phyloP scores from a whole-genome alignment of 2,329 filamentous ascomycete genomes.

The Colletotrichum orchidophilum region DNA sequence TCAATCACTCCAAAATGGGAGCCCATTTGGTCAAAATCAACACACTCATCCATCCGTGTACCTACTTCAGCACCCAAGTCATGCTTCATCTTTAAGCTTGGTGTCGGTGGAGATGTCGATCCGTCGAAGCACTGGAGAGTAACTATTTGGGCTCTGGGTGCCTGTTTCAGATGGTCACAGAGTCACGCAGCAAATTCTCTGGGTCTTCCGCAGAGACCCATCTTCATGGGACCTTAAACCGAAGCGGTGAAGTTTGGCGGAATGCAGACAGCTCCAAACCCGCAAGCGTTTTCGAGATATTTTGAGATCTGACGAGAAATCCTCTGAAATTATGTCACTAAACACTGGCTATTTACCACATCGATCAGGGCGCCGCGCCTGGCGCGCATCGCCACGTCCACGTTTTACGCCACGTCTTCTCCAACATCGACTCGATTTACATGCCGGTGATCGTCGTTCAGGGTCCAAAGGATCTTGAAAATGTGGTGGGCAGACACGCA shows the following conservation, averaged over 20 bases:
- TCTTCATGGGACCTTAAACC: background rate
- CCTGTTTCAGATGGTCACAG: background rate
- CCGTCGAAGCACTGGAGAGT: background rate
- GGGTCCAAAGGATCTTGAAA: constrained; percentile 23
- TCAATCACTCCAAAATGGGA: background rate
- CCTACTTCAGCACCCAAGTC: no score
- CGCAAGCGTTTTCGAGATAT: background rate
- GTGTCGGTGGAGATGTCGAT: no score
- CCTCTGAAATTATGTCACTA: background rate
- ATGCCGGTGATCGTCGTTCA: constrained; percentile 25
- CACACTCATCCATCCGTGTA: background rate
- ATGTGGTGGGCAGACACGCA: constrained; percentile 4
- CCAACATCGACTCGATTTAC: background rate
- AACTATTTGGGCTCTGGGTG: background rate
- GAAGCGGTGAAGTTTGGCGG: constrained; percentile 2
- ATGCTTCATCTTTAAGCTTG: background rate
- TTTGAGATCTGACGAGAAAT: background rate
- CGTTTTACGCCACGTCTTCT: background rate
- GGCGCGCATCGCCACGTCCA: background rate
- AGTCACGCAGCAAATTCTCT: background rate
- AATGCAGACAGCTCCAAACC: background rate
- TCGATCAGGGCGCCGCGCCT: background rate
- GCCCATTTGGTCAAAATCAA: background rate
- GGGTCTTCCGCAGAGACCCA: background rate
- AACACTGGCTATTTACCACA: background rate